A percentile compares a stretch with the other conserved stretches of the same genome.
Evolutionary conservation across 1,284 basidiomycete species (phyloP).

Genomic region (Leccinum variabile): DNA sequence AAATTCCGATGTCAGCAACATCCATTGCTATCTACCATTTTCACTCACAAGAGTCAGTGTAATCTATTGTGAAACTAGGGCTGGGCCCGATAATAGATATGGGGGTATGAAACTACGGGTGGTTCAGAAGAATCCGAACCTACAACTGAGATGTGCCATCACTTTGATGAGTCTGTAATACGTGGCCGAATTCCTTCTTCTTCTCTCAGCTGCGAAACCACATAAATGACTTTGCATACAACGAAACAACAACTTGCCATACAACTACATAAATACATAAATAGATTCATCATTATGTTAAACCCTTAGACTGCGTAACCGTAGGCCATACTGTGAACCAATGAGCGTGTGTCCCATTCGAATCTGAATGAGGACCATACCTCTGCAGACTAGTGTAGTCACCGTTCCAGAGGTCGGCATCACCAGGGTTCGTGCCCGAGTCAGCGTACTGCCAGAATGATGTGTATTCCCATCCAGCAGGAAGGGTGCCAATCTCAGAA

Average conservation of each 20-base stretch:
- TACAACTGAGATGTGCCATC: background rate
- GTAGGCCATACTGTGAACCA: conserved; percentile 18
- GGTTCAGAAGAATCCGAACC: too few species aligned
- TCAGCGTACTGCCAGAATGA: conserved; percentile 69
- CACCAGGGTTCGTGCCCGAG: conserved; percentile 52
- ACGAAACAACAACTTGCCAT: background rate
- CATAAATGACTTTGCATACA: background rate
- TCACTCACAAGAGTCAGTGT: too few species aligned
- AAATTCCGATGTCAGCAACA: too few species aligned
- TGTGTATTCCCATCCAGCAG: conserved; percentile 54
- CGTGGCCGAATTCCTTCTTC: background rate
- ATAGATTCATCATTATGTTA: background rate
- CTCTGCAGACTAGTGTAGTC: conserved; percentile 29
- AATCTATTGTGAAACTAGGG: too few species aligned
- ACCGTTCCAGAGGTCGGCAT: conserved; percentile 57
- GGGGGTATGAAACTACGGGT: too few species aligned
- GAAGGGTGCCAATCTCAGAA: conserved; percentile 49
- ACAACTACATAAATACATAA: background rate
- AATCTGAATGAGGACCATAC: conserved; percentile 19
- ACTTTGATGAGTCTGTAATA: background rate
- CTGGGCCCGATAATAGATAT: too few species aligned
- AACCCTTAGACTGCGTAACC: conserved; percentile 9
- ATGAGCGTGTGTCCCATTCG: background rate
- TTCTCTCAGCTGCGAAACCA: background rate
- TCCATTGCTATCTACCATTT: too few species aligned